Evolutionary conservation across 2,329 filamentous ascomycete genomes (phyloP), one percentile per base, ranked within the genome.

Genomic region (Chlorencoelia australis): DNA sequence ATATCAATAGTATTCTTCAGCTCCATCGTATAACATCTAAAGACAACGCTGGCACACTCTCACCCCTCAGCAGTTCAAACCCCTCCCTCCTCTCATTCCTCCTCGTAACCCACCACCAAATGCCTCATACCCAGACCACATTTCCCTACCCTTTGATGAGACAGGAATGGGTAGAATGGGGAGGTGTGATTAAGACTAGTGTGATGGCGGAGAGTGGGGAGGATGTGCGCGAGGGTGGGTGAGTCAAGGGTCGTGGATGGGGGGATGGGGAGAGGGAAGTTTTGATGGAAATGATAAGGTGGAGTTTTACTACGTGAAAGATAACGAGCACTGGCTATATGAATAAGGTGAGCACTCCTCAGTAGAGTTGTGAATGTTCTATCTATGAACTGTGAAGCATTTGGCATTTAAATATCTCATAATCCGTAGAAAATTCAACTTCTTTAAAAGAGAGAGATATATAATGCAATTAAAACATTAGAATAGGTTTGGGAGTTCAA

Each of bases 1-100:
- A 8, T n/a, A 6, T 8, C 8, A 9, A 7, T 32, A 73, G 71
- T 77, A 11, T 62, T 77, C 19, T 75, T 78, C 54, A 73, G 68
- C 10, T 79, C 27, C 73, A 78, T 45, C 79, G 73, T 73, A 66
- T 75, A 27, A 65, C 64, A 4, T 58, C 57, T 10, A 59, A 58
- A 39, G 62, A 66, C 35, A 56, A 59, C 22, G 52, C 48, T 10
- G 48, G 44, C 1, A 50, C 48, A 3, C 24, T 43, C 17, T 28
- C 31, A 5, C 9, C 33, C 19, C 32, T 14, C 17, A 32, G 10
- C n/a, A n/a, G n/a, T n/a, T n/a, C 2, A 14, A 17, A 8, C 8
- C 7, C 7, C 11, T 13, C 10, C 30, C n/a, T 10, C 7, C 9
- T 22, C 9, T 7, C 14, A 17, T 17, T 11, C 14, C 1, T 8